Evolutionary conservation across 129 eudicot species (phyloP), one percentile per base, ranked within the genome.

Genomic region (Chrysanthemum seticuspe): DNA sequence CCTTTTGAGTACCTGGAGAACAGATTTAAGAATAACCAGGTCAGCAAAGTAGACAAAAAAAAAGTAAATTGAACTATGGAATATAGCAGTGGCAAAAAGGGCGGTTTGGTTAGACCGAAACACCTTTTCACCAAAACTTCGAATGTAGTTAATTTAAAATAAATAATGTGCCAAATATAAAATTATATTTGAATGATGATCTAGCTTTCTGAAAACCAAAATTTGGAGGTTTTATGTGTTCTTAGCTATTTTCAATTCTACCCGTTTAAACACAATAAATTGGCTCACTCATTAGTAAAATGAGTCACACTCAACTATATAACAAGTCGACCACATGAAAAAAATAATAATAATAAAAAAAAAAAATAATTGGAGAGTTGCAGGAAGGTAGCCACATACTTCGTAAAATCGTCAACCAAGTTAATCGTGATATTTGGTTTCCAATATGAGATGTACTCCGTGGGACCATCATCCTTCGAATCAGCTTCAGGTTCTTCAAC

Each of bases 361-460:
- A 23, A 23, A 1, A 31, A 29, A 40, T 40, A 40, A 40, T 6
- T 6, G 47, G 47, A 40, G 10, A 7, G 47, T 40, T 40, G 47
- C 47, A 40, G 64, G 23, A 59, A n/a, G n/a, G 13, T 13, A 59
- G 19, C 36, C 15, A 73, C 83, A 23, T 78, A 90, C 99, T 76
- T 81, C 2, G 99, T 79, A 71, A 94, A 94, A 86, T 94, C 99
- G 83, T 94, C 99, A 67, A 90, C 93, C 85, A 94, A 68, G 82
- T 94, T 94, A 79, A 94, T 81, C 10, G 99, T 94, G 62, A 94
- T 65, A 86, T 94, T 94, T 68, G 99, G 97, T 71, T 88, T 94
- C 99, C 99, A 94, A 75, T 86, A 90, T 55, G 99, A 90, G 23
- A 85, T 79, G 92, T 91, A 94, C 69, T 90, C 97, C 63, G 68